phyloP scores from a whole-genome alignment of 2,329 filamentous ascomycete species.

The Colletotrichum lindemuthianum region DNA sequence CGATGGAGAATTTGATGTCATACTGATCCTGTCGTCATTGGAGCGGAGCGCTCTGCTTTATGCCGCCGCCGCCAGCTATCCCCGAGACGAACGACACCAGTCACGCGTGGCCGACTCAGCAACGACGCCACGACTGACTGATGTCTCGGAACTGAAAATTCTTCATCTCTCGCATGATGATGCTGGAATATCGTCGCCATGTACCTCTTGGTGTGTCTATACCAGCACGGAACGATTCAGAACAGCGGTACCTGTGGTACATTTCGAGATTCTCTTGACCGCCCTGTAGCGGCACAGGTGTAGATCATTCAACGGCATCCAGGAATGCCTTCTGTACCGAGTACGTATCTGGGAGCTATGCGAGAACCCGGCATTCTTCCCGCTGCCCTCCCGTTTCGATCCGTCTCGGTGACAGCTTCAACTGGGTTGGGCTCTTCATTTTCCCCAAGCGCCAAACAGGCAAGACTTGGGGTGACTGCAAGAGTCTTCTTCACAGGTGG shows the following conservation, averaged over 20 bases:
- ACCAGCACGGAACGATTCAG: neutral
- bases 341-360: neutral
- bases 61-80: conserved; percentile 4
- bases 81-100: conserved; percentile 15
- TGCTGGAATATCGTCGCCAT: neutral
- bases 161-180: neutral
- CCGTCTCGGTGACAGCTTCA: conserved; percentile 7
- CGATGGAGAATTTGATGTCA: conserved; percentile 34
- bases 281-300: neutral
- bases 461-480: neutral
- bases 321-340: neutral
- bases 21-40: conserved; percentile 16
- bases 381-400: conserved; percentile 8
- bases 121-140: neutral
- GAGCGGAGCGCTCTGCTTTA: conserved; percentile 3
- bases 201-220: conserved; percentile 11
- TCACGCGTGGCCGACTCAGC: conserved; percentile 14
- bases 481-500: neutral
- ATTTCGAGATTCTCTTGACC: conserved; percentile 13
- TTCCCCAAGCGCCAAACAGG: conserved; percentile 3
- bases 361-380: conserved; percentile 17
- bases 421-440: neutral
- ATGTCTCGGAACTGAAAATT: neutral
- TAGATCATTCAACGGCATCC: neutral
- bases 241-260: conserved; percentile 17